Percentiles rank a stretch among this genome's conserved stretches.
phyloP scores from a whole-genome alignment of 352 stramenopile genomes.

The Globisporangium nagaii region DNA sequence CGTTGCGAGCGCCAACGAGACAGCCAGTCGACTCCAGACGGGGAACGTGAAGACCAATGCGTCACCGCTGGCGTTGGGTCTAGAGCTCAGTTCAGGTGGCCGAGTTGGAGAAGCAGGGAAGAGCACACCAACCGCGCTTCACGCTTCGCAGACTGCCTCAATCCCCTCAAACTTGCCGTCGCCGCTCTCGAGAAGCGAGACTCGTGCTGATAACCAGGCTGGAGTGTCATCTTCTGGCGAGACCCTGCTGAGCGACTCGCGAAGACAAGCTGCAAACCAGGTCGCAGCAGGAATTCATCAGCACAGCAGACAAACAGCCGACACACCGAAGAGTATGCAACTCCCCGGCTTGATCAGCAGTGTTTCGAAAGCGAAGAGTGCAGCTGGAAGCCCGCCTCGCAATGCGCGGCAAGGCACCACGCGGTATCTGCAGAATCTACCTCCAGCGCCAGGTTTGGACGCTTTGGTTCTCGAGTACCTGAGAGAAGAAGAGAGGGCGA shows the following conservation, averaged over 20 bases:
- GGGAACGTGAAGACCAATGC: background rate
- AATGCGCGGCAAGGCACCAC: slow-evolving; percentile 1
- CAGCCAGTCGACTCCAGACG: background rate
- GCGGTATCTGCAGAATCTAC: slow-evolving; percentile 17
- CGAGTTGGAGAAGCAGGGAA: background rate
- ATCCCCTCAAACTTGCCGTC: slow-evolving; percentile 1
- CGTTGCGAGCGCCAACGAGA: background rate
- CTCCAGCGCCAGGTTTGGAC: slow-evolving; percentile 22
- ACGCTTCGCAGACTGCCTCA: background rate
- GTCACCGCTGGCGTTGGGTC: background rate
- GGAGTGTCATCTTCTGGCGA: background rate
- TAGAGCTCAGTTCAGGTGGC: background rate
- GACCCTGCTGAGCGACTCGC: background rate
- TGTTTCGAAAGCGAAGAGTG: background rate
- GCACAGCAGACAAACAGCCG: background rate
- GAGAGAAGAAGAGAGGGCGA: slow-evolving; percentile 53
- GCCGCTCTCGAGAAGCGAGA: background rate
- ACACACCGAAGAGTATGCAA: background rate
- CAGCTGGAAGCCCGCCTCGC: slow-evolving; percentile 5
- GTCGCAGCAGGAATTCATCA: background rate
- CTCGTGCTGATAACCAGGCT: background rate
- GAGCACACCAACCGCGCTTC: background rate
- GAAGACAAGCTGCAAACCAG: background rate
- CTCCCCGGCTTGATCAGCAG: background rate
- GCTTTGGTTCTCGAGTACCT: slow-evolving; percentile 31